These are phyloP conservation scores for Kregervanrija fluxuum DNA, from an alignment of 805 yeast species.

Conservation along the genomic window DNA sequence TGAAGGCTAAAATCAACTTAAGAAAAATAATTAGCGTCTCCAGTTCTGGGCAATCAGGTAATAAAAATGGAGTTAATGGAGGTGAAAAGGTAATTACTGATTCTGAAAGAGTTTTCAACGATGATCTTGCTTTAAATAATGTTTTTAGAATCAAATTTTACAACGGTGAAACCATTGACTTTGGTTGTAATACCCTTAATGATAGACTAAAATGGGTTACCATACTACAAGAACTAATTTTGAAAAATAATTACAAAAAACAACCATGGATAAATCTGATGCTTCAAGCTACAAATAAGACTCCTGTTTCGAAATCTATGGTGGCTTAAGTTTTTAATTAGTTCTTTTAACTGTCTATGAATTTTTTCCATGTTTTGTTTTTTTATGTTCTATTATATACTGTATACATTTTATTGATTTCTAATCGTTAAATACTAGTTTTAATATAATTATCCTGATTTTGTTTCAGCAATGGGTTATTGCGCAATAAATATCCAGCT, in stretches of 20 bases:
- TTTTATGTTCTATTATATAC: too few relatives aligned
- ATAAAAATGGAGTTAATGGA: slow-evolving; percentile 18
- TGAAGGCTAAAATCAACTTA: slow-evolving; percentile 71
- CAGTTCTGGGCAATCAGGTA: slow-evolving; percentile 31
- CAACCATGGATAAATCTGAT: slow-evolving; percentile 32
- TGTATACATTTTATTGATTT: too few relatives aligned
- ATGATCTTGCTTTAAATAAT: slow-evolving; percentile 59
- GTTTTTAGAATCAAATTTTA: slow-evolving; percentile 70
- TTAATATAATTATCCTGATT: too few relatives aligned
- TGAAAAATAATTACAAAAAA: slow-evolving; percentile 24
- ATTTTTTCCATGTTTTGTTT: too few relatives aligned
- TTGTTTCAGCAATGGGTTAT: too few relatives aligned
- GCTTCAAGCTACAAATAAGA: slow-evolving; percentile 8
- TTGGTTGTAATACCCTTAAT: slow-evolving; percentile 68
- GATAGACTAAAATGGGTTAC: slow-evolving; percentile 63
- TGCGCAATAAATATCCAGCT: too few relatives aligned
- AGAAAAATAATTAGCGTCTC: slow-evolving; percentile 53
- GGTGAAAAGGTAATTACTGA: slow-evolving; percentile 5
- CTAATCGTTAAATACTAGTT: too few relatives aligned
- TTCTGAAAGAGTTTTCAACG: slow-evolving; percentile 55
- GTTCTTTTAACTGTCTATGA: too few relatives aligned
- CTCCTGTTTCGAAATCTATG: too few relatives aligned
- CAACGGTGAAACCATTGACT: slow-evolving; percentile 76
- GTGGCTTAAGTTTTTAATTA: too few relatives aligned
- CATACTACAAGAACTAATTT: slow-evolving; percentile 48